These are phyloP conservation scores for Pyrenophora graminea DNA, from an alignment of 2,329 filamentous ascomycete species.

Conservation along the genomic window DNA sequence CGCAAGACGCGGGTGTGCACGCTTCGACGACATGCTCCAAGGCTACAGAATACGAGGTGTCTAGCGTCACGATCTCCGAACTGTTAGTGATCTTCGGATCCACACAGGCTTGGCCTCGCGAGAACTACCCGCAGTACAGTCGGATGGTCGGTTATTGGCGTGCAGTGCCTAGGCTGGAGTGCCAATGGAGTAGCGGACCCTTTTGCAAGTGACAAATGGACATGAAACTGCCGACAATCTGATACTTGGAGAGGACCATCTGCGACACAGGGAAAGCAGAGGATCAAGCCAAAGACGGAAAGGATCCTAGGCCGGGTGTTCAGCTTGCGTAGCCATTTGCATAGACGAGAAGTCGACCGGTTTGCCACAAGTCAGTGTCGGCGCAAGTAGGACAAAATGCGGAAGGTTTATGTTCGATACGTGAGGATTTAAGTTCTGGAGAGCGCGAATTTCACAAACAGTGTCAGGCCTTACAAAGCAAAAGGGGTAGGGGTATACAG, in stretches of 20 bases:
- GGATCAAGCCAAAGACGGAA: conserved; percentile 17
- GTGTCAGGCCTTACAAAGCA: neutral
- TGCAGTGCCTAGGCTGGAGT: conserved; percentile 13
- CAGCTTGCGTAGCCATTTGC: neutral
- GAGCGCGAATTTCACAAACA: neutral
- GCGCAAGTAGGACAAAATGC: neutral
- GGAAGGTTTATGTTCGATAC: neutral
- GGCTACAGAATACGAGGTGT: conserved; percentile 2
- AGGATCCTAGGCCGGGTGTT: conserved; percentile 4
- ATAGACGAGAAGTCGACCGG: conserved; percentile 2
- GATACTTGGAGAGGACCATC: conserved; percentile 33
- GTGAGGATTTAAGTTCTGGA: conserved; percentile 4
- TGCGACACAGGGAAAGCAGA: conserved; percentile 43
- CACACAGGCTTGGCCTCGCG: conserved; percentile 8
- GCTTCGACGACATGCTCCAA: conserved; percentile 3
- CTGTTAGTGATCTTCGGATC: conserved; percentile 11
- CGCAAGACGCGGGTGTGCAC: neutral
- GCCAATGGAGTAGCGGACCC: conserved; percentile 5
- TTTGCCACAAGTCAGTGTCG: conserved; percentile 6
- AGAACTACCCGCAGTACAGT: conserved; percentile 22
- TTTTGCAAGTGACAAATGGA: conserved; percentile 33
- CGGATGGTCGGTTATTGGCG: conserved; percentile 13
- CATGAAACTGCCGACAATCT: conserved; percentile 43
- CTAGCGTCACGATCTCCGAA: conserved; percentile 10
- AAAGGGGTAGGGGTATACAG: conserved; percentile 7